Base-by-base conservation (phyloP, 2,329 filamentous ascomycete genomes). In the Helicocarpus griseus region DNA sequence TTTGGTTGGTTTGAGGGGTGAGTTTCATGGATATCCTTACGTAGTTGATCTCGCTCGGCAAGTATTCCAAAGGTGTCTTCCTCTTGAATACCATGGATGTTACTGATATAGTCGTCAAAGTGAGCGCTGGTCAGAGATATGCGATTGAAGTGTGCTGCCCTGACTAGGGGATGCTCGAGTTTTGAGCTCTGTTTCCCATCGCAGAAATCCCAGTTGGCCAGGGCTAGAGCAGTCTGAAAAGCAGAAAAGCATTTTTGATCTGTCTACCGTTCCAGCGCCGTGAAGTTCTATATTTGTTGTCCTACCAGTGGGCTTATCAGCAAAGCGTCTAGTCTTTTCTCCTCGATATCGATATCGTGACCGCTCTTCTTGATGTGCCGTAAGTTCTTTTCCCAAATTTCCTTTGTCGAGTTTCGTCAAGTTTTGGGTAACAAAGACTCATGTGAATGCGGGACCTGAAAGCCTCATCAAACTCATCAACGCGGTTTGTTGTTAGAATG, bases 401-500 rank as follows among this genome's bases (percentile, higher is more conserved):
- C 51, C 11, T 53, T 41, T 0, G 57, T 58, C 8, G 55, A 52
- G 5, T 24, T 19, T 57, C 39, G 48, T 56, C 48, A 4, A 64
- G 56, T 8, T 54, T 51, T 19, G 61, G 64, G 51, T 75, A 76
- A 62, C 71, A 73, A 1, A 76, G 61, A 1, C 63, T 69, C 17
- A 74, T 56, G 50, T 76, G 73, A 36, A 77, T 73, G 14, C 74
- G 69, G 1, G 73, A 76, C 60, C 69, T 69, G 61, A 77, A 75
- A 0, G 76, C 76, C 51, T 74, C 73, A 48, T 78, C 76, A 3
- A 78, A 68, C 1, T 64, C 64, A 14, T 73, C 72, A 5, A 75
- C 69, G 2, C 74, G 68, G 62, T 78, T 79, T 7, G 75, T 78
- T 0, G 76, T 79, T 3, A 78, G 63, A 61, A 74, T 75, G 5